Evolutionary conservation across 2,329 filamentous ascomycete species (phyloP).

Genomic region (Verticillium nubilum): DNA sequence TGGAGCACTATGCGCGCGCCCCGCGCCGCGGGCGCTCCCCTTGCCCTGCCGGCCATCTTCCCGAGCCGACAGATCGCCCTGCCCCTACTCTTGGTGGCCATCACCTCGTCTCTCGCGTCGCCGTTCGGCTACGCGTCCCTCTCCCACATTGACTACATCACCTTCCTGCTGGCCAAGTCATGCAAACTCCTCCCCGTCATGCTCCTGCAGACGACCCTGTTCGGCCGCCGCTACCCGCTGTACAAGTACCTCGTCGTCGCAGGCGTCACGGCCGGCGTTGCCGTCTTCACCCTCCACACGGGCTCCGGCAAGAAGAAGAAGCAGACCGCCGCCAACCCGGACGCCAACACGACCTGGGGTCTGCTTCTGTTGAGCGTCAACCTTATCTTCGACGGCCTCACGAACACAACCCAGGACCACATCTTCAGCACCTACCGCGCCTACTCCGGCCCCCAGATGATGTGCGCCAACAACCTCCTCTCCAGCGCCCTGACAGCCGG

Average conservation of each 20-base stretch:
- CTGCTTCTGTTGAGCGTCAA: slow-evolving; percentile 82
- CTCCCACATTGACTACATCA: slow-evolving; percentile 94
- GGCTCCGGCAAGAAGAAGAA: slow-evolving; percentile 45
- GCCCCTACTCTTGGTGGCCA: slow-evolving; percentile 73
- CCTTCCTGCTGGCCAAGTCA: slow-evolving; percentile 93
- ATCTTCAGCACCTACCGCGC: slow-evolving; percentile 77
- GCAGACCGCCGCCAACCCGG: slow-evolving; percentile 33
- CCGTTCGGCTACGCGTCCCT: slow-evolving; percentile 93
- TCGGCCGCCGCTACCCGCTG: slow-evolving; percentile 80
- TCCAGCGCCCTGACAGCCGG: slow-evolving; percentile 68
- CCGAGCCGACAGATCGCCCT: slow-evolving; percentile 68
- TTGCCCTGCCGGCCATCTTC: slow-evolving; percentile 59
- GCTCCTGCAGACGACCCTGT: slow-evolving; percentile 90
- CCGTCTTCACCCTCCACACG: slow-evolving; percentile 87
- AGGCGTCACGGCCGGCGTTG: slow-evolving; percentile 86
- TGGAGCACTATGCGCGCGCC: slow-evolving; percentile 35
- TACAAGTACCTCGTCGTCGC: slow-evolving; percentile 96
- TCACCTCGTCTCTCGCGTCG: slow-evolving; percentile 85
- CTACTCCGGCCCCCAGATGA: slow-evolving; percentile 95
- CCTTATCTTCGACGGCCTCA: slow-evolving; percentile 89
- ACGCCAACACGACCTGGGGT: slow-evolving; percentile 68
- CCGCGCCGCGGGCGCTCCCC: slow-evolving; percentile 12
- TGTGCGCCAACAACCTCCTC: slow-evolving; percentile 95
- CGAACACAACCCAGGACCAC: slow-evolving; percentile 94
- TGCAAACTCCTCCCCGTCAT: slow-evolving; percentile 99